Evolutionary conservation across 495 filamentous ascomycete species (phyloP).

Genomic region (Penicillium diatomitis): DNA sequence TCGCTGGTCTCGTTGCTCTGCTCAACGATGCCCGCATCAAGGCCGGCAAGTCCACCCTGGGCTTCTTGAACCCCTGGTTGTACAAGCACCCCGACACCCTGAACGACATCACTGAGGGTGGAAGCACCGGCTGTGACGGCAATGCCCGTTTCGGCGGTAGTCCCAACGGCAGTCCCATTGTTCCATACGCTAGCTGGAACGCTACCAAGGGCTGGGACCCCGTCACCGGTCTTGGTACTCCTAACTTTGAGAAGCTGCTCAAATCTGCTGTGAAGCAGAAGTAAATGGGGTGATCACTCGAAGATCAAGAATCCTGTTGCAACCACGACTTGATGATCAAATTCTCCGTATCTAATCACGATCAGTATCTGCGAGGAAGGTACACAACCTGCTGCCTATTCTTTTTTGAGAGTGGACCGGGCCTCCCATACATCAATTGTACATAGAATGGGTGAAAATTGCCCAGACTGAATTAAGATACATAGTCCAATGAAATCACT

Average conservation of each 20-base stretch:
- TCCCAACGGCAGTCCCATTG: conserved; percentile 25
- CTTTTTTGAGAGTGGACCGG: no score
- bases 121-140: conserved; percentile 52
- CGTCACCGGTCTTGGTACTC: conserved; percentile 51
- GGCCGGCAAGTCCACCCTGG: conserved; percentile 46
- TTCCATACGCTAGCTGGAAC: conserved; percentile 39
- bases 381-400: no score
- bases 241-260: conserved; percentile 34
- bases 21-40: conserved; percentile 59
- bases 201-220: conserved; percentile 54
- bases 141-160: conserved; percentile 30
- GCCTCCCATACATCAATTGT: no score
- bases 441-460: no score
- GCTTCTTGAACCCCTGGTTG: conserved; percentile 70
- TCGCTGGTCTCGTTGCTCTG: conserved; percentile 53
- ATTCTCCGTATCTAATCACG: no score
- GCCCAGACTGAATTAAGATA: no score
- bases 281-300: no score
- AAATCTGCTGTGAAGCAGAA: conserved; percentile 10
- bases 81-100: conserved; percentile 46
- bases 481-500: no score
- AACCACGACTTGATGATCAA: no score
- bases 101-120: conserved; percentile 55
- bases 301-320: no score
- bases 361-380: no score